Percentiles rank a stretch among this genome's conserved stretches.
These are phyloP conservation scores for Fusarium neocosmosporiellum DNA, from an alignment of 2,329 filamentous ascomycete genomes.

Conservation along the genomic window DNA sequence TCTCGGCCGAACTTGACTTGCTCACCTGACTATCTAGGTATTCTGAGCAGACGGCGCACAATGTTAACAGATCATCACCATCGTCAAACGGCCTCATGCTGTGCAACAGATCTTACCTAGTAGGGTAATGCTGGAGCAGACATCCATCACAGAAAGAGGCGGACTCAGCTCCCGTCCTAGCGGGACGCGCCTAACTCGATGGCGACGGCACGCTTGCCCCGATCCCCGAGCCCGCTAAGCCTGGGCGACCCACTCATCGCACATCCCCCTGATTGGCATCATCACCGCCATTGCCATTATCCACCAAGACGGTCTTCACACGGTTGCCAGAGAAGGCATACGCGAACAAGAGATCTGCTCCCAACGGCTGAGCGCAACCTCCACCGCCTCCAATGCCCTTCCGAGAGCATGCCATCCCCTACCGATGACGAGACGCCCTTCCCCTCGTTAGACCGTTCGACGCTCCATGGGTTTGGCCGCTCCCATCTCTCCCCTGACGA, in stretches of 20 bases:
- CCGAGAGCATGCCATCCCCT: constrained; percentile 49
- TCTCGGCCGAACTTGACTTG: neutral
- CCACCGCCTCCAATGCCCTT: constrained; percentile 26
- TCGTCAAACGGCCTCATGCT: constrained; percentile 1
- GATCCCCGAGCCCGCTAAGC: constrained; percentile 35
- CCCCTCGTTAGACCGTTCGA: constrained; percentile 46
- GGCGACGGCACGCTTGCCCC: constrained; percentile 19
- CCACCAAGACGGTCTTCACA: neutral
- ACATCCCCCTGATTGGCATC: constrained; percentile 30
- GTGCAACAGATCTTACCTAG: neutral
- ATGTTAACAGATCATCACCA: neutral
- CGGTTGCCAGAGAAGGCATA: neutral
- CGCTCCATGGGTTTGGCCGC: constrained; percentile 60
- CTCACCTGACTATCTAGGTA: neutral
- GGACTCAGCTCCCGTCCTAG: constrained; percentile 3
- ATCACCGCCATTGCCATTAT: constrained; percentile 10
- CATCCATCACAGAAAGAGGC: constrained; percentile 2
- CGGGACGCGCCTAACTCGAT: constrained; percentile 25
- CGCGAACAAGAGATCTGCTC: constrained; percentile 5
- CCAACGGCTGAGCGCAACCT: constrained; percentile 1
- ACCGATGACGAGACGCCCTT: constrained; percentile 54
- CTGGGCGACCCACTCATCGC: constrained; percentile 31
- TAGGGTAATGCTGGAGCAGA: neutral
- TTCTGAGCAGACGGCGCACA: neutral
- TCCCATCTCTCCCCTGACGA: constrained; percentile 85